phyloP scores from a whole-genome alignment of 371 early-diverging fungal species.

The Mucor velutinosus region DNA sequence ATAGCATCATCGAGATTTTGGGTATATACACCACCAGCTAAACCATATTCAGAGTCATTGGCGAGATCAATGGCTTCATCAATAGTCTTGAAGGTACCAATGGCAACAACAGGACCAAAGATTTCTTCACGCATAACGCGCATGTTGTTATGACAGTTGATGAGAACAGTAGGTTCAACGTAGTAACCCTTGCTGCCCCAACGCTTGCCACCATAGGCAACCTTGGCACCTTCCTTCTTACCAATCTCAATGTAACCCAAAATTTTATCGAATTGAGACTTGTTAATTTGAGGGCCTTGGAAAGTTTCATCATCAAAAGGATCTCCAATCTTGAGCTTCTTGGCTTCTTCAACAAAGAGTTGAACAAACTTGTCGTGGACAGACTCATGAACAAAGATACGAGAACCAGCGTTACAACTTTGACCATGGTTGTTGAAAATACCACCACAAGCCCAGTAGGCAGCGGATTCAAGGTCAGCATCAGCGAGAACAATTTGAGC shows the following conservation, averaged over 20 bases:
- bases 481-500: conserved; percentile 84
- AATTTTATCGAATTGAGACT: conserved; percentile 75
- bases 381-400: conserved; percentile 76
- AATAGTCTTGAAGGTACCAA: conserved; percentile 71
- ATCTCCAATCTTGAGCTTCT: conserved; percentile 62
- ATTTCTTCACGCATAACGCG: conserved; percentile 81
- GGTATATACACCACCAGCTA: conserved; percentile 86
- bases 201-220: conserved; percentile 71
- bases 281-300: conserved; percentile 77
- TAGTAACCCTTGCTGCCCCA: conserved; percentile 72
- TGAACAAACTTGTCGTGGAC: conserved; percentile 71
- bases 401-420: conserved; percentile 86
- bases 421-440: conserved; percentile 84
- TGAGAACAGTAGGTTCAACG: conserved; percentile 79
- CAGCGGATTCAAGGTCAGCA: conserved; percentile 78
- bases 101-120: conserved; percentile 89
- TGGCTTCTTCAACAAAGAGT: conserved; percentile 61
- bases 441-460: conserved; percentile 64
- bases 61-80: conserved; percentile 79
- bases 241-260: conserved; percentile 60
- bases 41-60: conserved; percentile 76
- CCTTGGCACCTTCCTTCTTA: conserved; percentile 56
- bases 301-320: conserved; percentile 54
- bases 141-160: conserved; percentile 64
- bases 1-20: conserved; percentile 63